Percentiles rank a stretch among this genome's conserved stretches.
Conservation (phyloP, 148 eudicot genomes). For the Chenopodium formosanum region DNA sequence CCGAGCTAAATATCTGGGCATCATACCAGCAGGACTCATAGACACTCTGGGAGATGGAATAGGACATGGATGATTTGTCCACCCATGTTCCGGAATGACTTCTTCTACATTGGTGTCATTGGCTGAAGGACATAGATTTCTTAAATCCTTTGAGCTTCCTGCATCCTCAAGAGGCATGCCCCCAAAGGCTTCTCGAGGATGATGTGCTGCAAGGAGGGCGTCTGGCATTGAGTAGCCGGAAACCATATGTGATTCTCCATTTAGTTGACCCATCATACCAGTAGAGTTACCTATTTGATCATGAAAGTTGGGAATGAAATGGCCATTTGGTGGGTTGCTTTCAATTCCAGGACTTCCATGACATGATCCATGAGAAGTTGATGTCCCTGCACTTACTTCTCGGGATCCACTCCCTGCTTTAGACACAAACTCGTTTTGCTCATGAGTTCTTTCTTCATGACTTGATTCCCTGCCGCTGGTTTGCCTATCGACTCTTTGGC, state of each 20-base stretch:
- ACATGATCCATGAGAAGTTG: constrained; percentile 78
- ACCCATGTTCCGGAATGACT: constrained; percentile 37
- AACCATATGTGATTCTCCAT: constrained; percentile 34
- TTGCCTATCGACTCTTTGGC: constrained; percentile 25
- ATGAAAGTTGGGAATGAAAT: constrained; percentile 25
- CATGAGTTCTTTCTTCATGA: constrained; percentile 29
- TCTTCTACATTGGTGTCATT: constrained; percentile 41
- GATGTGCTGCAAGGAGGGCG: constrained; percentile 34
- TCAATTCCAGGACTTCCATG: constrained; percentile 57
- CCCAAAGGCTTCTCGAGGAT: constrained; percentile 43
- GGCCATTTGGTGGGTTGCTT: constrained; percentile 45
- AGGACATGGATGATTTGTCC: constrained; percentile 34
- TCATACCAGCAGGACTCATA: constrained; percentile 27
- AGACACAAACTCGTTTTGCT: constrained; percentile 33
- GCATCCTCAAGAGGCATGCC: constrained; percentile 58
- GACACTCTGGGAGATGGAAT: constrained; percentile 32
- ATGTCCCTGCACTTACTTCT: constrained; percentile 71
- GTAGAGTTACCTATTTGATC: constrained; percentile 37
- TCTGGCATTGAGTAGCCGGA: constrained; percentile 40
- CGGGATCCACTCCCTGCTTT: constrained; percentile 54
- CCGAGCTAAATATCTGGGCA: constrained; percentile 38
- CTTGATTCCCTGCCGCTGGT: constrained; percentile 20
- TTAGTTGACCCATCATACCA: constrained; percentile 33
- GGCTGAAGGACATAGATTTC: constrained; percentile 44
- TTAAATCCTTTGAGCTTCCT: constrained; percentile 70